Percentiles rank a stretch among this genome's conserved stretches.
These are phyloP conservation scores for Rhizophora mangle DNA, from an alignment of 345 rosid species.

Conservation along the genomic window DNA sequence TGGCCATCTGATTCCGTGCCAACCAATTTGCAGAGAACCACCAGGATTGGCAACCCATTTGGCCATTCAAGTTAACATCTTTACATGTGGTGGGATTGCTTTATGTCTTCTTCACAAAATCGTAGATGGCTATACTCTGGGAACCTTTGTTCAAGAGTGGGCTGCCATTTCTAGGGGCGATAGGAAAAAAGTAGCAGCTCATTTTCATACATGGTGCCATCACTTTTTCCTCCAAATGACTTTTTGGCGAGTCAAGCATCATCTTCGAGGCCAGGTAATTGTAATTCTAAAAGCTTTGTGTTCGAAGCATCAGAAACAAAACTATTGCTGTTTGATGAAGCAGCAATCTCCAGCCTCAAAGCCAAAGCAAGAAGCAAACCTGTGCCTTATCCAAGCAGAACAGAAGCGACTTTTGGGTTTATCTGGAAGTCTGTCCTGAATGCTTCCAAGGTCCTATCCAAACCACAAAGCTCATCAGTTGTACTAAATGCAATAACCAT, in stretches of 20 bases:
- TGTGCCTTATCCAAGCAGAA: neutral
- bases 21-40: too few relatives aligned
- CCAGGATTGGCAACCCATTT: too few relatives aligned
- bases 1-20: too few relatives aligned
- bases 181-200: neutral
- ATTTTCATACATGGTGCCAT: neutral
- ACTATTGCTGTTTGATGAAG: conserved; percentile 6
- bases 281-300: neutral
- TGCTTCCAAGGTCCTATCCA: neutral
- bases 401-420: neutral
- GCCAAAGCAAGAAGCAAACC: neutral
- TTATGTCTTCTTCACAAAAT: neutral
- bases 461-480: neutral
- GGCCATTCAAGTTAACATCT: neutral
- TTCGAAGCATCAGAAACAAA: neutral
- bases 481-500: neutral
- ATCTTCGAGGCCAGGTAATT: neutral
- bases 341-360: neutral
- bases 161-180: neutral
- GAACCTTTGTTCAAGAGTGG: neutral
- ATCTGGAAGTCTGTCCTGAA: neutral
- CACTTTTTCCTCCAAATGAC: neutral
- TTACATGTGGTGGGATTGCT: neutral
- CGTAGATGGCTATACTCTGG: neutral
- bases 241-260: neutral